phyloP scores from a whole-genome alignment of 805 yeast species.

The Jamesozyma rosinii region DNA sequence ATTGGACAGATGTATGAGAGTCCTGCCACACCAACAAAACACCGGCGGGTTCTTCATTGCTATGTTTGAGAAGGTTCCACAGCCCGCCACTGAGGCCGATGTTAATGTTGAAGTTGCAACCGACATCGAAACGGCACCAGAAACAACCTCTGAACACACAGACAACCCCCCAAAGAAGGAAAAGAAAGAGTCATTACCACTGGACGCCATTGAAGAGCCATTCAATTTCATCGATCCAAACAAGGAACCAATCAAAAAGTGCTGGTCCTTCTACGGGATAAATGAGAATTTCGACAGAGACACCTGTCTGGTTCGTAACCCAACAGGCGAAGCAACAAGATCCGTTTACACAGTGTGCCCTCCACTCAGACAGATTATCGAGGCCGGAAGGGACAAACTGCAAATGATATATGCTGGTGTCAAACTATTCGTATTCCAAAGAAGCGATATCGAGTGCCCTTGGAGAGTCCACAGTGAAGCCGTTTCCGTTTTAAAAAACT shows the following conservation, averaged over 20 bases:
- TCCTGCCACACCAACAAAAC: slow-evolving; percentile 94
- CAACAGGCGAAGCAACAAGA: slow-evolving; percentile 89
- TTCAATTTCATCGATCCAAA: slow-evolving; percentile 65
- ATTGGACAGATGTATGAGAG: slow-evolving; percentile 77
- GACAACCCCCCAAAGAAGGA: slow-evolving; percentile 16
- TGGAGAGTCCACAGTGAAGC: slow-evolving; percentile 96
- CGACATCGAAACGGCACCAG: background rate
- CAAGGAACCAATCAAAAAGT: slow-evolving; percentile 57
- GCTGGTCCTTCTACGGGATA: slow-evolving; percentile 85
- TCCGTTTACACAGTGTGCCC: slow-evolving; percentile 88
- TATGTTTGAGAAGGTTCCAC: slow-evolving; percentile 64
- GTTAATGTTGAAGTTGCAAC: background rate
- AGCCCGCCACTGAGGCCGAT: slow-evolving; percentile 7
- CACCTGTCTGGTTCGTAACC: slow-evolving; percentile 81
- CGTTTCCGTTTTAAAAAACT: slow-evolving; percentile 53
- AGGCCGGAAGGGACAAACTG: slow-evolving; percentile 63
- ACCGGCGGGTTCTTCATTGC: slow-evolving; percentile 97
- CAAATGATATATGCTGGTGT: slow-evolving; percentile 89
- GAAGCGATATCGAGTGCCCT: slow-evolving; percentile 61
- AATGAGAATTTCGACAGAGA: slow-evolving; percentile 57
- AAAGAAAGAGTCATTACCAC: slow-evolving; percentile 69
- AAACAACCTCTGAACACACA: background rate
- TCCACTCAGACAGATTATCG: slow-evolving; percentile 55
- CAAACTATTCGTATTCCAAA: slow-evolving; percentile 82
- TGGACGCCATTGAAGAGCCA: slow-evolving; percentile 93